phyloP scores from a whole-genome alignment of 2,329 filamentous ascomycete species.

The Apiospora koreana region DNA sequence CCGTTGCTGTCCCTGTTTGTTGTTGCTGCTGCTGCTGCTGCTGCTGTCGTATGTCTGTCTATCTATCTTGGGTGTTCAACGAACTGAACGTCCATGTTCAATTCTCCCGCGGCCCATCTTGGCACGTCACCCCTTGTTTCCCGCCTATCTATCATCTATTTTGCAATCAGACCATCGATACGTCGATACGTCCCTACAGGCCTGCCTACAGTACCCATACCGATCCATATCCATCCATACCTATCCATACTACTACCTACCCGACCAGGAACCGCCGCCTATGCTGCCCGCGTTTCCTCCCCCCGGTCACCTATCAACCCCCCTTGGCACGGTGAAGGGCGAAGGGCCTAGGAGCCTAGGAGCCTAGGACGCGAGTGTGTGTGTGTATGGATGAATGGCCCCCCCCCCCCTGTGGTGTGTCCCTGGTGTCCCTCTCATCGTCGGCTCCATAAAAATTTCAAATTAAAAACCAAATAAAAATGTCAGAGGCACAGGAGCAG shows the following conservation, averaged over 20 bases:
- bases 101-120: not conserved
- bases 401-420: too few relatives aligned
- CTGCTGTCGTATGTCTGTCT: not conserved
- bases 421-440: slow-evolving; percentile 9
- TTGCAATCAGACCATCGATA: slow-evolving; percentile 8
- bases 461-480: slow-evolving; percentile 9
- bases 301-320: slow-evolving; percentile 3
- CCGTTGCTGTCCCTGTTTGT: not conserved
- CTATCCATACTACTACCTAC: slow-evolving; percentile 1
- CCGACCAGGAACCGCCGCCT: slow-evolving; percentile 8
- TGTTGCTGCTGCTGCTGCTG: not conserved
- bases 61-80: not conserved
- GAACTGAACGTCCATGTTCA: not conserved
- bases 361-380: not conserved
- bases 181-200: not conserved
- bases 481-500: slow-evolving; percentile 8
- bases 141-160: slow-evolving; percentile 2
- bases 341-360: too few relatives aligned
- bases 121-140: slow-evolving; percentile 4
- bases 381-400: slow-evolving; percentile 1
- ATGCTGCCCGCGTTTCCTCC: slow-evolving; percentile 7
- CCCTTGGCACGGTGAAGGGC: slow-evolving; percentile 8
- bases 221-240: slow-evolving; percentile 4
- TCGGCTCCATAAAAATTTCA: slow-evolving; percentile 2
- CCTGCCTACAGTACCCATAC: slow-evolving; percentile 4